Evolutionary conservation across 805 yeast species (phyloP).

Genomic region (Cyberlindnera lachancei): DNA sequence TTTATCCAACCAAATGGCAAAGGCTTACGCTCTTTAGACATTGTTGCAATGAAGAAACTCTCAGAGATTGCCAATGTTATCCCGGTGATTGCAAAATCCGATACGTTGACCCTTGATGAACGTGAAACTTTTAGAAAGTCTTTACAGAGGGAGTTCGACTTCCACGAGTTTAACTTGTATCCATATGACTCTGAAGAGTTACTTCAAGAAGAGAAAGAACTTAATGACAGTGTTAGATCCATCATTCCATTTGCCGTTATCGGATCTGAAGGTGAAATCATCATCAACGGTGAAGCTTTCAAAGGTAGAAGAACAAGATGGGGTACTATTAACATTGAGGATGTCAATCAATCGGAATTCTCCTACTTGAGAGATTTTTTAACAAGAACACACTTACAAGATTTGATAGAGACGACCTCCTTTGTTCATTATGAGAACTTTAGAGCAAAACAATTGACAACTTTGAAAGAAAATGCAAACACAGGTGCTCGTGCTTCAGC

Average conservation of each 20-base stretch:
- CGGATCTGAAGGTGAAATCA: slow-evolving; percentile 77
- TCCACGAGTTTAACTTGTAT: slow-evolving; percentile 68
- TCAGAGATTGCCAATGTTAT: slow-evolving; percentile 89
- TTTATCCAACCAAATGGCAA: slow-evolving; percentile 85
- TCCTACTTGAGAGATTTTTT: slow-evolving; percentile 88
- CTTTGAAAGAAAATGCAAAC: slow-evolving; percentile 82
- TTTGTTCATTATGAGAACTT: slow-evolving; percentile 85
- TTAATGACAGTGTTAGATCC: slow-evolving; percentile 66
- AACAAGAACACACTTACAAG: slow-evolving; percentile 92
- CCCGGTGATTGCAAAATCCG: slow-evolving; percentile 93
- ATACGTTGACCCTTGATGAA: slow-evolving; percentile 80
- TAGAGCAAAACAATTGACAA: slow-evolving; percentile 88
- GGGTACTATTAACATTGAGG: slow-evolving; percentile 92
- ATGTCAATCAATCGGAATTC: slow-evolving; percentile 92
- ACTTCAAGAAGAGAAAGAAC: slow-evolving; percentile 63
- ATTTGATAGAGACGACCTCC: slow-evolving; percentile 88
- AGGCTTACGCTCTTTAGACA: slow-evolving; percentile 79
- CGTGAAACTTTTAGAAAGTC: slow-evolving; percentile 69
- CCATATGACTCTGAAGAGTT: slow-evolving; percentile 73
- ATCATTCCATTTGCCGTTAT: slow-evolving; percentile 91
- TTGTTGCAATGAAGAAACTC: slow-evolving; percentile 73
- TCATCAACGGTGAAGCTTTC: slow-evolving; percentile 68
- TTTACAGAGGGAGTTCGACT: slow-evolving; percentile 68
- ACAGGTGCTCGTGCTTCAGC: slow-evolving; percentile 29
- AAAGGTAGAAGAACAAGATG: slow-evolving; percentile 91